Evolutionary conservation across 345 rosid genomes (phyloP).

Genomic region (Euphorbia peplus): DNA sequence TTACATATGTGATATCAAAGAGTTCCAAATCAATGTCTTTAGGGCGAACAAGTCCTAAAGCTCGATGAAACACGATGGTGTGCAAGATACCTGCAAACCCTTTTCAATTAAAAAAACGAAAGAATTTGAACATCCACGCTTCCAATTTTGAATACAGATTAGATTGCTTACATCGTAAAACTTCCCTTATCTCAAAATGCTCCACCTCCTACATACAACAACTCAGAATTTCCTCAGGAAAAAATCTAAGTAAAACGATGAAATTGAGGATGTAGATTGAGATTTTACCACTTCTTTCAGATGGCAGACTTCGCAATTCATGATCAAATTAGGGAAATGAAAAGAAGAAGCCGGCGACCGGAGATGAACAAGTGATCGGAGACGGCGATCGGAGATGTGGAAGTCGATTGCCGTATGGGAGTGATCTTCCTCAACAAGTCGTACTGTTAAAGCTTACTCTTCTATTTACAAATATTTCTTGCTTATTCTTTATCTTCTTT

Average conservation of each 20-base stretch:
- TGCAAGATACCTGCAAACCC: constrained; percentile 73
- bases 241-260: background rate
- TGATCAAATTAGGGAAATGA: background rate
- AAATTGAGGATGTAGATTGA: background rate
- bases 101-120: background rate
- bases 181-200: constrained; percentile 78
- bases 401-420: background rate
- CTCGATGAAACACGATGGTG: constrained; percentile 86
- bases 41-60: constrained; percentile 88
- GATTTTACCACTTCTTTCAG: constrained; percentile 87
- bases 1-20: constrained; percentile 84
- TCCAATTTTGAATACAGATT: background rate
- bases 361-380: background rate
- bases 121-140: too few relatives aligned
- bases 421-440: background rate
- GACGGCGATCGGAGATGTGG: background rate
- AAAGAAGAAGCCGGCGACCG: background rate
- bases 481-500: background rate
- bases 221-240: background rate
- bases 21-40: constrained; percentile 89
- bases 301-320: constrained; percentile 93
- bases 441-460: too few relatives aligned
- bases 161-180: constrained; percentile 66
- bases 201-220: constrained; percentile 61
- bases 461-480: background rate